These are phyloP conservation scores for Colletotrichum orchidophilum DNA, from an alignment of 2,329 filamentous ascomycete genomes.

Conservation along the genomic window DNA sequence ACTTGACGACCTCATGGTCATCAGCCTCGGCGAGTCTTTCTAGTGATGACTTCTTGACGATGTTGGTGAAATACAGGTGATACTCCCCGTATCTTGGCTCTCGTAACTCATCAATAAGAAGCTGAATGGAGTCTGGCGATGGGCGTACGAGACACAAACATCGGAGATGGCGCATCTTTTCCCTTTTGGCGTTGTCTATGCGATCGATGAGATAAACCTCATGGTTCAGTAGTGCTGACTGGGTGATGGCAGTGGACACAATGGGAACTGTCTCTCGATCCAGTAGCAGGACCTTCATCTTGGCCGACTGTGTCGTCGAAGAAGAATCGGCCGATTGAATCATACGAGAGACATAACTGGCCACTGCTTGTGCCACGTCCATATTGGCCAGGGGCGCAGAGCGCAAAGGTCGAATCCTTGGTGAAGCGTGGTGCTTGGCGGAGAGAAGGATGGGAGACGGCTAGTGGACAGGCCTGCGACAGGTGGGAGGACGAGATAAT, in stretches of 20 bases:
- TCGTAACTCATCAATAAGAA: conserved; percentile 92
- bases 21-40: conserved; percentile 96
- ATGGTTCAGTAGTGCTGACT: conserved; percentile 93
- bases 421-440: neutral
- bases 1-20: conserved; percentile 95
- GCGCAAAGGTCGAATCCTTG: neutral
- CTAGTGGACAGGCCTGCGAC: neutral
- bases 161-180: conserved; percentile 97
- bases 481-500: neutral
- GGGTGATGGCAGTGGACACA: conserved; percentile 93
- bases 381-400: conserved; percentile 61
- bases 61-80: conserved; percentile 96
- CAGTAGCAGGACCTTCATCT: conserved; percentile 98
- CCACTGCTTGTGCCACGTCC: conserved; percentile 93
- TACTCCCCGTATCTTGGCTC: conserved; percentile 99
- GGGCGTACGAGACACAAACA: conserved; percentile 94
- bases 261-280: conserved; percentile 95
- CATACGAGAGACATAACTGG: conserved; percentile 97
- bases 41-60: conserved; percentile 94
- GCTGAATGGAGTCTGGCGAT: conserved; percentile 90
- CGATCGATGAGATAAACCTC: conserved; percentile 98
- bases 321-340: conserved; percentile 82
- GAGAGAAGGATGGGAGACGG: neutral
- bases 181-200: conserved; percentile 85
- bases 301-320: conserved; percentile 74